These are phyloP conservation scores for Entomophthora muscae DNA, from an alignment of 371 early-diverging fungal species.

Conservation along the genomic window DNA sequence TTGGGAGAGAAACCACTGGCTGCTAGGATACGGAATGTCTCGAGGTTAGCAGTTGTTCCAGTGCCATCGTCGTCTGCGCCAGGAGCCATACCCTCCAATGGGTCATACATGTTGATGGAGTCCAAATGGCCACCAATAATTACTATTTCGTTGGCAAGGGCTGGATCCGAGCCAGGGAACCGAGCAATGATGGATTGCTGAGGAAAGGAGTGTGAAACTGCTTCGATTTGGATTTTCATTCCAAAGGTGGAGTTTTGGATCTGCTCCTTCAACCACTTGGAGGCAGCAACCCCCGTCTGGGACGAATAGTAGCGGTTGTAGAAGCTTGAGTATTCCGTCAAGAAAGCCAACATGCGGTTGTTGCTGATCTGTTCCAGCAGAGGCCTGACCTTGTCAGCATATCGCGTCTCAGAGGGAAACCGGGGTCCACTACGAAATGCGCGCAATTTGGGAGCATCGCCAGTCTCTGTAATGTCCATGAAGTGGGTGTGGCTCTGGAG, in stretches of 20 bases:
- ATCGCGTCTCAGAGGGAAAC: too few species aligned
- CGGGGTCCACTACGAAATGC: too few species aligned
- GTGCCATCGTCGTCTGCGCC: constrained; percentile 81
- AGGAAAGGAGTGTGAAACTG: constrained; percentile 50
- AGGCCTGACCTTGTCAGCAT: too few species aligned
- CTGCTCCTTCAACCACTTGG: constrained; percentile 22
- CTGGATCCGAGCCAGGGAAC: constrained; percentile 30
- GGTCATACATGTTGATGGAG: constrained; percentile 65
- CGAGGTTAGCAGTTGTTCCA: constrained; percentile 73
- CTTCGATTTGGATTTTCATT: too few species aligned
- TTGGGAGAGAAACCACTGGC: constrained; percentile 48
- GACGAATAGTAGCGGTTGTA: constrained; percentile 80
- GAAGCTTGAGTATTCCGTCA: constrained; percentile 61
- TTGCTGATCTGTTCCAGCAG: too few species aligned
- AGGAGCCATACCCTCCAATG: constrained; percentile 58
- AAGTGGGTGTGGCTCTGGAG: not conserved
- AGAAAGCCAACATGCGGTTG: constrained; percentile 38
- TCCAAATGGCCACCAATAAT: constrained; percentile 85
- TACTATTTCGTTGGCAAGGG: constrained; percentile 33
- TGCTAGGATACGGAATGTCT: constrained; percentile 62
- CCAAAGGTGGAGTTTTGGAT: constrained; percentile 52
- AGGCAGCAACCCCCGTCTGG: constrained; percentile 41
- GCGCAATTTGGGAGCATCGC: too few species aligned
- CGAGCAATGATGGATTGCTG: constrained; percentile 46
- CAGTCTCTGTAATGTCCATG: not conserved